Evolutionary conservation across 2,329 filamentous ascomycete genomes (phyloP).

Genomic region (Elsinoe perseae): DNA sequence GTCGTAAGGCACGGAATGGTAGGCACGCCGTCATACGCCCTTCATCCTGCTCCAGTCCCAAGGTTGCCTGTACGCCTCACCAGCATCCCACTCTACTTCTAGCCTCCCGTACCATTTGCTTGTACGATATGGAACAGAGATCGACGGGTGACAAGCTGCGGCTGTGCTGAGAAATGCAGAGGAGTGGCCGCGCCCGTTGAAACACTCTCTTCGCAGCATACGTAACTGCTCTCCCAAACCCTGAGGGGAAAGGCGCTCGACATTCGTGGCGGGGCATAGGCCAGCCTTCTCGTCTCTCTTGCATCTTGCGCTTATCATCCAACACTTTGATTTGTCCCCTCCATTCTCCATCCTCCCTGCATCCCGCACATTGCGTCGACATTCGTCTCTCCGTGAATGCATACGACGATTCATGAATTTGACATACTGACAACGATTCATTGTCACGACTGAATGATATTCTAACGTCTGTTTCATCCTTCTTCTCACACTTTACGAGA

Average conservation of each 20-base stretch:
- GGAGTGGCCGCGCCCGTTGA: conserved; percentile 11
- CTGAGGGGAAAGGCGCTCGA: background rate
- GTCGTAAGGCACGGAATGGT: conserved; percentile 6
- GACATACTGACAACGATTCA: background rate
- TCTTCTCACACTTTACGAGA: conserved; percentile 8
- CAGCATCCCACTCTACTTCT: conserved; percentile 11
- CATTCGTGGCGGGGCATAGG: conserved; percentile 14
- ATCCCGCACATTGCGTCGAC: conserved; percentile 10
- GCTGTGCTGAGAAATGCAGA: conserved; percentile 15
- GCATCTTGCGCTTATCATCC: conserved; percentile 10
- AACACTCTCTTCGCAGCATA: conserved; percentile 10
- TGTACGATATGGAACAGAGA: conserved; percentile 8
- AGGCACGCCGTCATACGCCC: conserved; percentile 8
- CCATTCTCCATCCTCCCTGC: conserved; percentile 13
- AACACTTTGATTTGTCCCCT: conserved; percentile 12
- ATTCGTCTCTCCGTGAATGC: background rate
- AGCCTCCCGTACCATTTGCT: conserved; percentile 4
- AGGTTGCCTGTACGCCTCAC: conserved; percentile 6
- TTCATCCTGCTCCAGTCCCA: background rate
- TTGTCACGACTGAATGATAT: conserved; percentile 10
- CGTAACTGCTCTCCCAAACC: conserved; percentile 14
- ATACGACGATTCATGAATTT: conserved; percentile 11
- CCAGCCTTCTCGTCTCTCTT: background rate
- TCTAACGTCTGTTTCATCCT: background rate
- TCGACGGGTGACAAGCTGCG: conserved; percentile 14